Percentiles rank a stretch among this genome's conserved stretches.
Conservation (phyloP, 108 stramenopile genomes). For the Epipyxis sp. region DNA sequence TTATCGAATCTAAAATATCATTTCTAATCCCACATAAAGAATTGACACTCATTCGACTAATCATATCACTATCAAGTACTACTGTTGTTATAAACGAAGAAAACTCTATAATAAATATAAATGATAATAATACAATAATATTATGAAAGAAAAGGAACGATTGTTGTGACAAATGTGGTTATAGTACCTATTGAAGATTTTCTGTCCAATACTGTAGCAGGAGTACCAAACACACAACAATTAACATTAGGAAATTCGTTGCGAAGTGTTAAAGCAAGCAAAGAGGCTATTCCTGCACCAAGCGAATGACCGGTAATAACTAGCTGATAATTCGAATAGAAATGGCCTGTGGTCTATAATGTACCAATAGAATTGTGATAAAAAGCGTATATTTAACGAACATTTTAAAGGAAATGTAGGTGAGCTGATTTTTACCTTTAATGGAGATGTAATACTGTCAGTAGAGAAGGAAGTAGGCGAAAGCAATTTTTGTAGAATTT, state of each 20-base stretch:
- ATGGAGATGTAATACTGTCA: background rate
- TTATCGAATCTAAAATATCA: constrained; percentile 74
- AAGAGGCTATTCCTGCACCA: constrained; percentile 81
- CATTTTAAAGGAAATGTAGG: background rate
- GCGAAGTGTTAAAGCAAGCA: constrained; percentile 75
- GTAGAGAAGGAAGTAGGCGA: background rate
- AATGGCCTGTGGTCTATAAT: too few species aligned
- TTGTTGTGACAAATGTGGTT: constrained; percentile 39
- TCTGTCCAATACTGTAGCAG: constrained; percentile 80
- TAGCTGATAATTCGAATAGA: constrained; percentile 67
- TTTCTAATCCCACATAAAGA: constrained; percentile 71
- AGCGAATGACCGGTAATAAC: constrained; percentile 84
- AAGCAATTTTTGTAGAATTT: background rate
- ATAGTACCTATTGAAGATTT: constrained; percentile 69
- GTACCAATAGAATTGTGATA: too few species aligned
- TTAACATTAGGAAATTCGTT: constrained; percentile 67
- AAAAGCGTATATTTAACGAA: too few species aligned
- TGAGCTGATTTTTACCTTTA: background rate
- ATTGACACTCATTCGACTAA: constrained; percentile 72
- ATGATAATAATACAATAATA: too few species aligned
- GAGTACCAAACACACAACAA: constrained; percentile 69
- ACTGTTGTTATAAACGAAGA: constrained; percentile 64
- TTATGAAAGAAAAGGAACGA: background rate
- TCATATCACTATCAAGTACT: constrained; percentile 78
- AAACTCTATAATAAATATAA: background rate